Evolutionary conservation across 768 basidiomycete genomes (phyloP).

Genomic region (Cytidiella melzeri): DNA sequence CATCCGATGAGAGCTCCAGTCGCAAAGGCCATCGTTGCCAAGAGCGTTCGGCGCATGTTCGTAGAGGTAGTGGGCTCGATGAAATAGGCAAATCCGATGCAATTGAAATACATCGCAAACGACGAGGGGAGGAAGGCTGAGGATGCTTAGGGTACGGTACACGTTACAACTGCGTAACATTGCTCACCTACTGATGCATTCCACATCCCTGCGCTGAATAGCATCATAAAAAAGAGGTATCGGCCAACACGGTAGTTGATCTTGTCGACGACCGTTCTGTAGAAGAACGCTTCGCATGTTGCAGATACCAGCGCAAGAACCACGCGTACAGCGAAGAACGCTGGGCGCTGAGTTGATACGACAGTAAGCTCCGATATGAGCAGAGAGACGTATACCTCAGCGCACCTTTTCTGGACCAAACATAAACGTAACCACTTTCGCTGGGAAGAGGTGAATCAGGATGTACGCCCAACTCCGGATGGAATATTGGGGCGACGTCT

Average conservation of each 20-base stretch:
- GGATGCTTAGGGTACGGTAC: not conserved
- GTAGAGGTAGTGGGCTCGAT: conserved; percentile 49
- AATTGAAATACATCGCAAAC: conserved; percentile 88
- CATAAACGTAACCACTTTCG: conserved; percentile 46
- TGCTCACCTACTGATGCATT: conserved; percentile 73
- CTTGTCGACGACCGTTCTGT: conserved; percentile 70
- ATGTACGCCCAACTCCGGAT: conserved; percentile 95
- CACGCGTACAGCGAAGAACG: conserved; percentile 87
- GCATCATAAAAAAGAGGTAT: conserved; percentile 85
- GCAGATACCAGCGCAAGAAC: conserved; percentile 68
- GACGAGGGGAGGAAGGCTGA: conserved; percentile 91
- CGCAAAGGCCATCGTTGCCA: conserved; percentile 68
- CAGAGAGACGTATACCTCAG: too few species aligned
- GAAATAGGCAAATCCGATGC: conserved; percentile 70
- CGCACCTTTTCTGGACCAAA: conserved; percentile 70
- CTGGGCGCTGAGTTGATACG: conserved; percentile 72
- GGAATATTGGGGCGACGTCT: conserved; percentile 85
- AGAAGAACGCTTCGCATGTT: conserved; percentile 77
- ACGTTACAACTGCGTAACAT: not conserved
- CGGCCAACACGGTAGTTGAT: conserved; percentile 88
- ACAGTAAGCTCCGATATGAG: too few species aligned
- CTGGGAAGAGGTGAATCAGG: conserved; percentile 67
- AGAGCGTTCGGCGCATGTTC: conserved; percentile 51
- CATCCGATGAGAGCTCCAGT: conserved; percentile 87
- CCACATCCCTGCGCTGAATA: conserved; percentile 94